Percentiles rank a stretch among this genome's conserved stretches.
phyloP scores from a whole-genome alignment of 2,329 filamentous ascomycete genomes.

The Metarhizium sp. region DNA sequence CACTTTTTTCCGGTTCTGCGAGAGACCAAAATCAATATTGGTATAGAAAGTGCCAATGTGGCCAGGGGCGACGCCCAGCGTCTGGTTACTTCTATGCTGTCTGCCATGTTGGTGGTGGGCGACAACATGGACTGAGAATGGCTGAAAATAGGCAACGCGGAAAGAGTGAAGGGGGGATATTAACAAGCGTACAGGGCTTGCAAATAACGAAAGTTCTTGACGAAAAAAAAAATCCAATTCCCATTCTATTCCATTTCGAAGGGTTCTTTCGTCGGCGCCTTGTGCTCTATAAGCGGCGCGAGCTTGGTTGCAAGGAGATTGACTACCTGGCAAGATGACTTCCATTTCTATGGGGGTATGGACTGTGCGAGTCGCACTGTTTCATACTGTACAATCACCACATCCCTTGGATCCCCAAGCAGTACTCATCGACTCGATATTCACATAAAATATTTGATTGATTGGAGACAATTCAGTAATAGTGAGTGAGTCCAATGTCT shows the following conservation, averaged over 20 bases:
- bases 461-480: no score
- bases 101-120: neutral
- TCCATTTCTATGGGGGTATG: no score
- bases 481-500: no score
- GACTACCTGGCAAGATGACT: no score
- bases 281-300: no score
- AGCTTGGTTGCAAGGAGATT: no score
- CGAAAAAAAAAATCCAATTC: no score
- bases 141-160: neutral
- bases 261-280: neutral
- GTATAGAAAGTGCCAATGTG: conserved; percentile 3
- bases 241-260: neutral
- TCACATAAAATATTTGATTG: no score
- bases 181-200: neutral
- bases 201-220: neutral
- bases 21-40: conserved; percentile 3
- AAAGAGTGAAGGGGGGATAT: neutral
- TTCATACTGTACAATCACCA: no score
- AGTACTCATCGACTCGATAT: no score
- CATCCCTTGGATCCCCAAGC: no score
- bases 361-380: no score
- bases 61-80: conserved; percentile 1
- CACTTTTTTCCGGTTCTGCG: neutral
- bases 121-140: neutral
- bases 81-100: neutral